Conservation (phyloP, 2,329 filamentous ascomycete genomes). For the Diaporthe batatas region DNA sequence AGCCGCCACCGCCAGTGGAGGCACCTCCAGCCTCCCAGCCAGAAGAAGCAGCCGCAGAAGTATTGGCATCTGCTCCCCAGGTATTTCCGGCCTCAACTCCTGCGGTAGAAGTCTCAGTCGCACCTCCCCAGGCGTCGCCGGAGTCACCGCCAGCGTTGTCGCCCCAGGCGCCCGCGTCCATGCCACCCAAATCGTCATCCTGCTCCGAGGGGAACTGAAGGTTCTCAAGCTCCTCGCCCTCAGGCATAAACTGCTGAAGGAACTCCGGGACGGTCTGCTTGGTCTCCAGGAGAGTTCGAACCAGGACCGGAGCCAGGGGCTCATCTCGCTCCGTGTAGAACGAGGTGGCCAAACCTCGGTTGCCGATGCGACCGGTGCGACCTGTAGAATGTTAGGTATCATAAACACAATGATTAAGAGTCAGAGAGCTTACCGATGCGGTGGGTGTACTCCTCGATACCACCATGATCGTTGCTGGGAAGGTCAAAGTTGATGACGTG, state of each 20-base stretch:
- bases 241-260: conserved; percentile 73
- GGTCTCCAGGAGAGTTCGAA: conserved; percentile 85
- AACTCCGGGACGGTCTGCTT: conserved; percentile 87
- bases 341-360: conserved; percentile 86
- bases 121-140: conserved; percentile 33
- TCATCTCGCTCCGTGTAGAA: conserved; percentile 88
- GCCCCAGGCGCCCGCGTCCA: conserved; percentile 43
- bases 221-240: conserved; percentile 61
- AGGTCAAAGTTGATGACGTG: conserved; percentile 96
- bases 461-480: conserved; percentile 80
- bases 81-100: not conserved
- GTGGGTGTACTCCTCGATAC: conserved; percentile 93
- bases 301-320: conserved; percentile 78
- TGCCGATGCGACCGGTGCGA: conserved; percentile 93
- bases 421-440: conserved; percentile 79
- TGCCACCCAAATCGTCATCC: conserved; percentile 37
- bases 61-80: conserved; percentile 15
- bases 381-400: conserved; percentile 62
- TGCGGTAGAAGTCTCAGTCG: not conserved
- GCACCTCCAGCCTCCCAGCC: conserved; percentile 15
- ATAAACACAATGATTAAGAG: not conserved
- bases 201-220: conserved; percentile 68
- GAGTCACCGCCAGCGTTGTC: conserved; percentile 46
- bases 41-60: conserved; percentile 8
- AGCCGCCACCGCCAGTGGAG: conserved; percentile 24